These are phyloP conservation scores for Emergomyces pasteurianus DNA, from an alignment of 2,329 filamentous ascomycete species.

Conservation along the genomic window DNA sequence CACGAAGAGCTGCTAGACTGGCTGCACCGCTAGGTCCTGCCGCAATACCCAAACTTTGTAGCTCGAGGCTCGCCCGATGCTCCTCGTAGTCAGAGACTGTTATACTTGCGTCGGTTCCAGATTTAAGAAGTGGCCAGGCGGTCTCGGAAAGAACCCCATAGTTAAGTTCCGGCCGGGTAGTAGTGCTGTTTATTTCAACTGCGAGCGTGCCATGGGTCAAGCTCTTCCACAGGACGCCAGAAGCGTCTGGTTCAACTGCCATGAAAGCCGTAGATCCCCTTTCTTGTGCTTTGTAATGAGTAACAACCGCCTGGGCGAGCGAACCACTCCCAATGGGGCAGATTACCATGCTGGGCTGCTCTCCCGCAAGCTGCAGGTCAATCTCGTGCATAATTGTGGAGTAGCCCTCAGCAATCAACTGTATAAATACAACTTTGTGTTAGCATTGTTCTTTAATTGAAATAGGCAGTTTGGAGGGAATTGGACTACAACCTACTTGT, in stretches of 20 bases:
- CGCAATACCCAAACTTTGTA: not conserved
- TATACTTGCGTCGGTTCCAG: not conserved
- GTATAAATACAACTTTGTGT: not conserved
- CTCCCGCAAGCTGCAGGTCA: not conserved
- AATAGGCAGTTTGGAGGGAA: not conserved
- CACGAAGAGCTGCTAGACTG: not conserved
- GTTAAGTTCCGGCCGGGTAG: not conserved
- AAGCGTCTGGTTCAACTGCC: not conserved
- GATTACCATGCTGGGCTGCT: not conserved
- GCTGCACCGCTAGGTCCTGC: not conserved
- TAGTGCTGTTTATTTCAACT: not conserved
- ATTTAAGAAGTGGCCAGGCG: not conserved
- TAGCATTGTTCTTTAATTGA: not conserved
- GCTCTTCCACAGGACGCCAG: not conserved
- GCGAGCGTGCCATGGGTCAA: not conserved
- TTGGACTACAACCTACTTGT: not conserved
- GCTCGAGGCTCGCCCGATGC: not conserved
- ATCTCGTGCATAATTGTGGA: not conserved
- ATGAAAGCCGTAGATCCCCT: not conserved
- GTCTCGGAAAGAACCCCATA: not conserved
- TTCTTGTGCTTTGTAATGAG: not conserved
- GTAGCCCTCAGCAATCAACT: not conserved
- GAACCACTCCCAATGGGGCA: not conserved
- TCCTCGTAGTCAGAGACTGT: not conserved
- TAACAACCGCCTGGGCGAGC: not conserved